Percentiles rank a stretch among this genome's conserved stretches.
Evolutionary conservation across 2,329 filamentous ascomycete species (phyloP).

Genomic region (Sclerotinia sclerotiorum): DNA sequence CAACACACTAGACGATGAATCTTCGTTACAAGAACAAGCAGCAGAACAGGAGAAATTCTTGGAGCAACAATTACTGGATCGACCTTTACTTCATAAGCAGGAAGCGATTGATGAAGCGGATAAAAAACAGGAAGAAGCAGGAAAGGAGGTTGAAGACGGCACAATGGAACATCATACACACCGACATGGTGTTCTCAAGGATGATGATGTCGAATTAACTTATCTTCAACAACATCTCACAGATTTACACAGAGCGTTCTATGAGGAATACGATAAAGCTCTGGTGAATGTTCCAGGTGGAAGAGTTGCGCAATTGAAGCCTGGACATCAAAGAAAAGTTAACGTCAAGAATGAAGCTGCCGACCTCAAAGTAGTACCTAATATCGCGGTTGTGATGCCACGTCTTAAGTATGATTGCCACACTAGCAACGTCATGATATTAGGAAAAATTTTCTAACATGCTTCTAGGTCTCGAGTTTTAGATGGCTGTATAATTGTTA

Average conservation of each 20-base stretch:
- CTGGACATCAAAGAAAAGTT: constrained; percentile 46
- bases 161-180: constrained; percentile 41
- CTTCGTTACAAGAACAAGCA: constrained; percentile 69
- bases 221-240: constrained; percentile 75
- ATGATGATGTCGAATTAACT: constrained; percentile 81
- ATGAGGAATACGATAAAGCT: constrained; percentile 71
- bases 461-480: constrained; percentile 58
- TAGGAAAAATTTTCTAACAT: constrained; percentile 29
- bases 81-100: constrained; percentile 88
- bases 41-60: constrained; percentile 85
- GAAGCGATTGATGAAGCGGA: constrained; percentile 86
- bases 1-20: constrained; percentile 65
- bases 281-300: constrained; percentile 44
- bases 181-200: constrained; percentile 76
- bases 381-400: constrained; percentile 83
- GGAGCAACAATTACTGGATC: constrained; percentile 83
- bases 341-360: constrained; percentile 43
- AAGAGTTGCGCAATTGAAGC: constrained; percentile 43
- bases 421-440: background rate
- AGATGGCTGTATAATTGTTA: constrained; percentile 72
- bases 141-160: constrained; percentile 43
- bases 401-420: constrained; percentile 61
- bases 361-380: constrained; percentile 67
- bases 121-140: constrained; percentile 51
- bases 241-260: constrained; percentile 76